phyloP scores from a whole-genome alignment of 1,284 basidiomycete species.

The Trichosporon coremiiforme region DNA sequence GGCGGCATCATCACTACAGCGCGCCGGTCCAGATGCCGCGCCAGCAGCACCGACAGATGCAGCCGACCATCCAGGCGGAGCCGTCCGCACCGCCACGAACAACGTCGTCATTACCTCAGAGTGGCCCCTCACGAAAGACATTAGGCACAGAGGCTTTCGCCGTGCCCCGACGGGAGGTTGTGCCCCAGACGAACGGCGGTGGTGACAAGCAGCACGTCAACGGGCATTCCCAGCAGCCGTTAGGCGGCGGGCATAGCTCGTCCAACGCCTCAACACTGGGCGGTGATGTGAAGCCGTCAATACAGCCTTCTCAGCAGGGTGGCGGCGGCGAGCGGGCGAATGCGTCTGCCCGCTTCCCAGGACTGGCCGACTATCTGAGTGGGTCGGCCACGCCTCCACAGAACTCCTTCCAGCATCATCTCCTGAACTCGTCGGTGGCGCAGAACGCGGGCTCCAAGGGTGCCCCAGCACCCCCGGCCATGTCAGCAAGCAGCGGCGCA shows the following conservation, averaged over 20 bases:
- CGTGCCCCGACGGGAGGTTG: conserved; percentile 16
- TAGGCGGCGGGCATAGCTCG: not conserved
- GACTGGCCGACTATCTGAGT: conserved; percentile 40
- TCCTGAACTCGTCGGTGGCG: conserved; percentile 15
- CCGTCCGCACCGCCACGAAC: conserved; percentile 9
- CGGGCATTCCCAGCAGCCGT: conserved; percentile 20
- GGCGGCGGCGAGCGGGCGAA: not conserved
- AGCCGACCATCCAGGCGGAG: conserved; percentile 16
- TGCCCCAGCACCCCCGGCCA: conserved; percentile 18
- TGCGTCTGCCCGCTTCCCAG: conserved; percentile 35
- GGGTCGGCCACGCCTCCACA: conserved; percentile 31
- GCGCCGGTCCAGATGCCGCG: not conserved
- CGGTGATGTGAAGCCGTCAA: conserved; percentile 10
- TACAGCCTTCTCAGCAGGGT: not conserved
- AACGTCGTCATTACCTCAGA: not conserved
- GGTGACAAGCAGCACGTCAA: conserved; percentile 25
- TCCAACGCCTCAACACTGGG: not conserved
- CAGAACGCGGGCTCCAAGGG: conserved; percentile 11
- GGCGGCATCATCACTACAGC: conserved; percentile 17
- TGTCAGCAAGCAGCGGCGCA: conserved; percentile 10
- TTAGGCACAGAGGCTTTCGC: conserved; percentile 18
- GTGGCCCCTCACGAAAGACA: conserved; percentile 1
- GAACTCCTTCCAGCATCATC: conserved; percentile 31
- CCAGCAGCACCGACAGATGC: conserved; percentile 1
- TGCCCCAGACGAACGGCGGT: conserved; percentile 17